phyloP scores from a whole-genome alignment of 2,329 filamentous ascomycete species.

The Xylaria hypoxylon region DNA sequence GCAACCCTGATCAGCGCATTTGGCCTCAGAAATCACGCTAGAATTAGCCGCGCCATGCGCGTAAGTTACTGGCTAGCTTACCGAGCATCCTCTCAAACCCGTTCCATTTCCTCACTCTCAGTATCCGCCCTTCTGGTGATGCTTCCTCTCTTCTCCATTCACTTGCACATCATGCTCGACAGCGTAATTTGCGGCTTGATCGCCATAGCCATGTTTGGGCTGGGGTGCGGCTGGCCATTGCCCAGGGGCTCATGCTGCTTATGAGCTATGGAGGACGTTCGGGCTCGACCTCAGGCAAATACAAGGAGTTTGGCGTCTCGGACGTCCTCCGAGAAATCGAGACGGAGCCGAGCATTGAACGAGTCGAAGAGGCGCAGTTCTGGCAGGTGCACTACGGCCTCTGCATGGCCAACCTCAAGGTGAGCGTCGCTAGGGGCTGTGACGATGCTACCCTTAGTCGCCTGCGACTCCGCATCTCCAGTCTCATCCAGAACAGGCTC shows the following conservation, averaged over 20 bases:
- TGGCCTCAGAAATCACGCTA: slow-evolving; percentile 86
- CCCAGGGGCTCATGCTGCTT: slow-evolving; percentile 91
- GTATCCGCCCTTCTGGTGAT: slow-evolving; percentile 85
- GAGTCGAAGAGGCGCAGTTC: slow-evolving; percentile 91
- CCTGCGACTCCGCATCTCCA: slow-evolving; percentile 79
- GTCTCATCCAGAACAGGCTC: slow-evolving; percentile 84
- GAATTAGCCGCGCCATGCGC: slow-evolving; percentile 91
- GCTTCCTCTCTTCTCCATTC: slow-evolving; percentile 82
- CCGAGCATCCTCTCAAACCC: slow-evolving; percentile 93
- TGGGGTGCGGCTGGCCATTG: slow-evolving; percentile 84
- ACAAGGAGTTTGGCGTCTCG: slow-evolving; percentile 66
- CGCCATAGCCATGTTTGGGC: slow-evolving; percentile 86
- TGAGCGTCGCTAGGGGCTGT: slow-evolving; percentile 73
- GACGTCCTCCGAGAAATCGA: slow-evolving; percentile 88
- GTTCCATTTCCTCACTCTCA: slow-evolving; percentile 93
- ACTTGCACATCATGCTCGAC: slow-evolving; percentile 87
- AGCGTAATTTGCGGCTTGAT: slow-evolving; percentile 83
- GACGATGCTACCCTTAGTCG: slow-evolving; percentile 79
- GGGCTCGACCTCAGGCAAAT: slow-evolving; percentile 42
- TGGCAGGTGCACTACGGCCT: slow-evolving; percentile 99
- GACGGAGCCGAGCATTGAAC: slow-evolving; percentile 78
- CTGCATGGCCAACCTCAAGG: slow-evolving; percentile 92
- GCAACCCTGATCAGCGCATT: slow-evolving; percentile 89
- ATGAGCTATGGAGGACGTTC: slow-evolving; percentile 80
- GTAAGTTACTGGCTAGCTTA: slow-evolving; percentile 83